phyloP scores from a whole-genome alignment of 108 stramenopile genomes.

The Skeletonema potamos region DNA sequence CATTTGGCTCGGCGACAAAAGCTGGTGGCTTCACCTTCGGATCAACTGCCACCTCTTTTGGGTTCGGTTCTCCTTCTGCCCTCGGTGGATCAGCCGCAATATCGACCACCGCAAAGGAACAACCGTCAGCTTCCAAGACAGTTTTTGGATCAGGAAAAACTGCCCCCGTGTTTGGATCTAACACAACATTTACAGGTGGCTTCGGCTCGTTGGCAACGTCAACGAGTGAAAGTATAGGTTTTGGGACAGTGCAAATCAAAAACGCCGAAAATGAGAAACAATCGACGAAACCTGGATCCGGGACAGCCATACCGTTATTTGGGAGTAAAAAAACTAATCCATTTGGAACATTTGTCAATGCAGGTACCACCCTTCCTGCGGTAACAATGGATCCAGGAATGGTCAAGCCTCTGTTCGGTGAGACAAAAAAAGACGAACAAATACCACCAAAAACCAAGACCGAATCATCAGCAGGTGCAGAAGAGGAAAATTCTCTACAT shows the following conservation, averaged over 20 bases:
- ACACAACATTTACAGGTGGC: slow-evolving; percentile 13
- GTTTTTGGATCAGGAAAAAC: slow-evolving; percentile 39
- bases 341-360: slow-evolving; percentile 20
- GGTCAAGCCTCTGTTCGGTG: slow-evolving; percentile 42
- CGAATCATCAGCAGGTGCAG: background rate
- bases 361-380: background rate
- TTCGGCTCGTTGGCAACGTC: slow-evolving; percentile 22
- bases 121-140: background rate
- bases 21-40: slow-evolving; percentile 29
- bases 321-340: slow-evolving; percentile 1
- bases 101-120: background rate
- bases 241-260: background rate
- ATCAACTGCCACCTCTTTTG: slow-evolving; percentile 23
- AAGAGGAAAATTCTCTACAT: background rate
- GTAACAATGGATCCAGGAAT: slow-evolving; percentile 7
- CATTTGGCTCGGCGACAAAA: background rate
- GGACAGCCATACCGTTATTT: slow-evolving; percentile 10
- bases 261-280: background rate
- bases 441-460: background rate
- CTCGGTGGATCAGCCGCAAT: background rate
- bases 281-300: slow-evolving; percentile 19
- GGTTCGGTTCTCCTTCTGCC: slow-evolving; percentile 7
- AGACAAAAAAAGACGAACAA: background rate
- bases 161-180: slow-evolving; percentile 37
- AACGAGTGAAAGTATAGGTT: slow-evolving; percentile 17